A percentile compares a stretch with the other conserved stretches of the same genome.
These are phyloP conservation scores for Mercurialis annua DNA, from an alignment of 345 rosid species.

Conservation along the genomic window DNA sequence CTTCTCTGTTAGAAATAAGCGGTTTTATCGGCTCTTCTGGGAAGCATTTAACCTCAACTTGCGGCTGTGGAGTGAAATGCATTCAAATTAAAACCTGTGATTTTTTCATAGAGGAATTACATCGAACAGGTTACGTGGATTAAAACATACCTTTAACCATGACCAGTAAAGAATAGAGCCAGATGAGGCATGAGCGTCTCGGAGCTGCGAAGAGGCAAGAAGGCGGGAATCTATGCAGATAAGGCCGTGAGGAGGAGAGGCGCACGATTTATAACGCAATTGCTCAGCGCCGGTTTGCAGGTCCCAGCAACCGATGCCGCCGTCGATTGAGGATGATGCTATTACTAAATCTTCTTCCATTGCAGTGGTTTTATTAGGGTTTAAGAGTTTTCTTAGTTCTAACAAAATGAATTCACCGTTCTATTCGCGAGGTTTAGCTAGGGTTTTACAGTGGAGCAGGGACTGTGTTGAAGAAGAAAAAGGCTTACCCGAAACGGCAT, in stretches of 20 bases:
- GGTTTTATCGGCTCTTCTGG: slow-evolving; percentile 73
- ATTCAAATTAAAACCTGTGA: background rate
- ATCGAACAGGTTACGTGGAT: slow-evolving; percentile 14
- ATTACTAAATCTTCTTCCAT: slow-evolving; percentile 40
- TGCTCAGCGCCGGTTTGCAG: slow-evolving; percentile 53
- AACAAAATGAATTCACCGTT: too few relatives aligned
- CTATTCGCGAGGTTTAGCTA: slow-evolving; percentile 2
- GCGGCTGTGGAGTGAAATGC: slow-evolving; percentile 48
- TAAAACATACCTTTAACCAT: slow-evolving; percentile 50
- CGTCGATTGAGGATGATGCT: slow-evolving; percentile 68
- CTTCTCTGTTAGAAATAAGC: slow-evolving; percentile 60
- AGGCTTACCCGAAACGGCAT: background rate
- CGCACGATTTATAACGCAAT: slow-evolving; percentile 64
- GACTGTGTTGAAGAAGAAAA: background rate
- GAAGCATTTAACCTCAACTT: slow-evolving; percentile 67
- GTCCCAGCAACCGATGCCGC: slow-evolving; percentile 81
- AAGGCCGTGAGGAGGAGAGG: slow-evolving; percentile 69
- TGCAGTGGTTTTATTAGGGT: too few relatives aligned
- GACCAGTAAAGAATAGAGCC: slow-evolving; percentile 74
- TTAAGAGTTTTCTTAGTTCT: too few relatives aligned
- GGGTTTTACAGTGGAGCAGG: too few relatives aligned
- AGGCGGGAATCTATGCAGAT: slow-evolving; percentile 54
- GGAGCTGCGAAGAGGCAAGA: slow-evolving; percentile 74
- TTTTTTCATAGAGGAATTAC: background rate
- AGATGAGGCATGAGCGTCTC: slow-evolving; percentile 48